A percentile compares a stretch with the other conserved stretches of the same genome.
phyloP scores from a whole-genome alignment of 2,329 filamentous ascomycete species.

The Cryphonectria parasitica region DNA sequence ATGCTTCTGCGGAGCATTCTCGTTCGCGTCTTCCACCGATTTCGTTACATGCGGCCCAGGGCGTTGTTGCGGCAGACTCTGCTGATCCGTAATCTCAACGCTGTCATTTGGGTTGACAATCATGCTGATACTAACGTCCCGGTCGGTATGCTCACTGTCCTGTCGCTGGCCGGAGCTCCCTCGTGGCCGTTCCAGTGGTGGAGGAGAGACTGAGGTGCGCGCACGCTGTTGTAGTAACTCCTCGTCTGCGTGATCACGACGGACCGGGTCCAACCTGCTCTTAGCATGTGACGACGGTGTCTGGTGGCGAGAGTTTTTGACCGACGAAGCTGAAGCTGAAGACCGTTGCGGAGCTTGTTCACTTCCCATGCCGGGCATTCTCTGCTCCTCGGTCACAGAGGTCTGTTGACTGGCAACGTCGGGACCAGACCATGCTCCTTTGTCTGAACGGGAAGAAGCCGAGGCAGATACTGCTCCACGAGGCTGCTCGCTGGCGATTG shows the following conservation, averaged over 20 bases:
- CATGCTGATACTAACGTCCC: constrained; percentile 22
- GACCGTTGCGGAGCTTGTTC: not conserved
- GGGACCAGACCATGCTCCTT: not conserved
- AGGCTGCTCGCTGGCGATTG: not conserved
- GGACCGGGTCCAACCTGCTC: not conserved
- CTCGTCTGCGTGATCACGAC: not conserved
- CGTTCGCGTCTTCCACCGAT: constrained; percentile 1
- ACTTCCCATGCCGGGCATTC: not conserved
- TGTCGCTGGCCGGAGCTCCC: constrained; percentile 4
- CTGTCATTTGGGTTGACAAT: constrained; percentile 24
- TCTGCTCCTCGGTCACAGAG: not conserved
- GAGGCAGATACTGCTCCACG: not conserved
- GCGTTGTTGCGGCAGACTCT: not conserved
- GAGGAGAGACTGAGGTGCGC: not conserved
- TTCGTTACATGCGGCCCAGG: not conserved
- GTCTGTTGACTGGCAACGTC: not conserved
- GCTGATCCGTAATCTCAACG: constrained; percentile 8
- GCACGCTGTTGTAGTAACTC: not conserved
- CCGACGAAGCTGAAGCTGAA: not conserved
- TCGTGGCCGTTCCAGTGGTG: constrained; percentile 3
- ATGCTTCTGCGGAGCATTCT: not conserved
- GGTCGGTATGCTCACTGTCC: not conserved
- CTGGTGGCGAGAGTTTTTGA: constrained; percentile 3
- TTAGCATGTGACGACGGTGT: constrained; percentile 6
- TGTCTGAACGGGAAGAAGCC: not conserved